Conservation (phyloP, 306 rosid genomes). For the Dicorynia guianensis region DNA sequence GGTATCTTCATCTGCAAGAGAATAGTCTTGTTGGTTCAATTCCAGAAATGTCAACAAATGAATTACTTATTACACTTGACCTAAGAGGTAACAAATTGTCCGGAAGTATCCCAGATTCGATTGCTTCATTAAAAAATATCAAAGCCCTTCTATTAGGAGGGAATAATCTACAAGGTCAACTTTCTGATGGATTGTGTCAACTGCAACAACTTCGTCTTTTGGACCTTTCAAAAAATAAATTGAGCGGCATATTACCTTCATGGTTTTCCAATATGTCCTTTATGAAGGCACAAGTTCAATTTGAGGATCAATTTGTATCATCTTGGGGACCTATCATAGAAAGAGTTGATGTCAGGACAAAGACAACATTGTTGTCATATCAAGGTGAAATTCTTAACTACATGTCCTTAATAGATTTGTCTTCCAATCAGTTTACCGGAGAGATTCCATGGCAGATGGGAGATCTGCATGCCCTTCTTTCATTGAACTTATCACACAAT, state of each 20-base stretch:
- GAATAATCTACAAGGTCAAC: neutral
- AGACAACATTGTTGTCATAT: neutral
- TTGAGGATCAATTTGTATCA: too few relatives aligned
- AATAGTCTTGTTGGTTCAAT: constrained; percentile 7
- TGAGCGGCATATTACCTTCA: neutral
- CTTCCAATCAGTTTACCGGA: constrained; percentile 1
- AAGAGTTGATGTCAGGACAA: constrained; percentile 22
- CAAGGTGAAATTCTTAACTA: constrained; percentile 10
- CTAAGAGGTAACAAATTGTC: constrained; percentile 6
- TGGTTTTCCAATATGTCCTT: neutral
- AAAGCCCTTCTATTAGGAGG: neutral
- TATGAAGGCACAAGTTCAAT: neutral
- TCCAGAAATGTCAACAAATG: too few relatives aligned
- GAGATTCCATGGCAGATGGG: constrained; percentile 25
- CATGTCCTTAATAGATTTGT: constrained; percentile 32
- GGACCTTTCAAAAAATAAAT: constrained; percentile 13
- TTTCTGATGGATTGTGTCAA: neutral
- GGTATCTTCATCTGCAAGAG: constrained; percentile 23
- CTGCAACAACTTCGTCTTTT: neutral
- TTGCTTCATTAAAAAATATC: neutral
- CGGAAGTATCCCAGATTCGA: neutral
- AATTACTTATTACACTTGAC: constrained; percentile 6
- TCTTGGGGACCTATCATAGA: neutral
- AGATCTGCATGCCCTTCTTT: neutral
- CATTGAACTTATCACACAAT: constrained; percentile 35